Evolutionary conservation across 257 asterid genomes (phyloP).

Genomic region (Nicotiana noctiflora): DNA sequence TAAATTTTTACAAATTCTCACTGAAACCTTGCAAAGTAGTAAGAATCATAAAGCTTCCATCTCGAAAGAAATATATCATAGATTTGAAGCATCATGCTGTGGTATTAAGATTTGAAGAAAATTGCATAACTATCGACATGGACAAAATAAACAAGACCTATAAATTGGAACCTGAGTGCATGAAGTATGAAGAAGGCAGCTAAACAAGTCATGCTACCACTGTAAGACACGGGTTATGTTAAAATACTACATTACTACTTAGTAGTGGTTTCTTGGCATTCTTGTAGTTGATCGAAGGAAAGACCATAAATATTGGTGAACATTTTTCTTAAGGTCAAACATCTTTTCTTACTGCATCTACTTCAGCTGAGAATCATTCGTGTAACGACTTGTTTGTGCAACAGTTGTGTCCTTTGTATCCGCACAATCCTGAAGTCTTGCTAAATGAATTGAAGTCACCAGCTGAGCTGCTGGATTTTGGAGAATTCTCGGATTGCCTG

Average conservation of each 20-base stretch:
- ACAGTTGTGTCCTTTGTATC: constrained; percentile 91
- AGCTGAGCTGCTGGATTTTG: constrained; percentile 90
- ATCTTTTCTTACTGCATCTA: constrained; percentile 13
- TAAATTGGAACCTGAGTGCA: not conserved
- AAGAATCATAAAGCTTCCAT: not conserved
- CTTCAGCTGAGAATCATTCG: constrained; percentile 13
- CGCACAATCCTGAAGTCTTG: constrained; percentile 96
- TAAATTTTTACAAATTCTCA: not conserved
- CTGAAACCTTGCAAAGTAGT: not conserved
- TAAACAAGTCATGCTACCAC: not conserved
- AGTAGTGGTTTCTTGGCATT: not conserved
- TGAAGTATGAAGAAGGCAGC: not conserved
- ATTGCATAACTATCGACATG: not conserved
- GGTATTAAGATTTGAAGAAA: not conserved
- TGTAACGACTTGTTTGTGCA: constrained; percentile 14
- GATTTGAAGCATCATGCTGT: not conserved
- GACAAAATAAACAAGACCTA: not conserved
- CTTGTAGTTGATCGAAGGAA: not conserved
- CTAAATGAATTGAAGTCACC: constrained; percentile 92
- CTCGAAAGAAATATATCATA: not conserved
- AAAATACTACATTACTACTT: not conserved
- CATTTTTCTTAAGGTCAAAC: not conserved
- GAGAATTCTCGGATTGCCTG: constrained; percentile 92
- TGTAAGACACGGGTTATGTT: not conserved
- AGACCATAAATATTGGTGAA: not conserved